Evolutionary conservation across 2,329 filamentous ascomycete genomes (phyloP), one percentile per base, ranked within the genome.

Genomic region (Hymenoscyphus occultus): DNA sequence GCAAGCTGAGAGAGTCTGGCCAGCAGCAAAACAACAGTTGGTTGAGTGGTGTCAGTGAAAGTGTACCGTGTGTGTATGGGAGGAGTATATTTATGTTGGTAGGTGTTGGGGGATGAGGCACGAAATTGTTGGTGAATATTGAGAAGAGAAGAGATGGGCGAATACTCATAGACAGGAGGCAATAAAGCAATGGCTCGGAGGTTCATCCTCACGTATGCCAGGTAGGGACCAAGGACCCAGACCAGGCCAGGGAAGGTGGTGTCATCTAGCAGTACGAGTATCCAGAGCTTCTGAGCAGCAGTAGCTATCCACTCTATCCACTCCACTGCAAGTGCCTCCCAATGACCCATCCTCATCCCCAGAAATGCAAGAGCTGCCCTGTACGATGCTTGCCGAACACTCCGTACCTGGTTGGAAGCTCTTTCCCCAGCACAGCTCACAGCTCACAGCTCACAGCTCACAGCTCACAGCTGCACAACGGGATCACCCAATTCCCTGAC

Each of bases 181-280:
- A 51, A 10, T 3, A 51, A 51, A 1, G 35, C 35, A 35, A 10
- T 51, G 12, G 5, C 2, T 22, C 12, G 45, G 22, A 51, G 45
- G 45, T 51, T 51, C 22, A 51, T 51, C 45, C 22, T 51, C 45
- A 51, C 42, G 63, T 58, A 61, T 32, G 40, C 13, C 12, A 16
- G 42, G 22, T 51, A 40, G 35, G 35, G 35, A 10, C 3, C 3
- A 28, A 3, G 28, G 35, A 35, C 35, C 35, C 9, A 35, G 35
- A 35, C 35, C 35, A 35, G n/a, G 45, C 35, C 35, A 35, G 42
- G 45, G 45, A 51, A 51, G 45, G 19, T 51, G 45, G 45, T 51
- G 45, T 10, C 45, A 51, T 51, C 45, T 19, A 51, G 19, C 45
- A 28, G 28, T 28, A 28, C 28, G 28, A 28, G 28, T 28, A 28